Percentiles rank a stretch among this genome's conserved stretches.
These are phyloP conservation scores for Punica granatum DNA, from an alignment of 345 rosid species.

Conservation along the genomic window DNA sequence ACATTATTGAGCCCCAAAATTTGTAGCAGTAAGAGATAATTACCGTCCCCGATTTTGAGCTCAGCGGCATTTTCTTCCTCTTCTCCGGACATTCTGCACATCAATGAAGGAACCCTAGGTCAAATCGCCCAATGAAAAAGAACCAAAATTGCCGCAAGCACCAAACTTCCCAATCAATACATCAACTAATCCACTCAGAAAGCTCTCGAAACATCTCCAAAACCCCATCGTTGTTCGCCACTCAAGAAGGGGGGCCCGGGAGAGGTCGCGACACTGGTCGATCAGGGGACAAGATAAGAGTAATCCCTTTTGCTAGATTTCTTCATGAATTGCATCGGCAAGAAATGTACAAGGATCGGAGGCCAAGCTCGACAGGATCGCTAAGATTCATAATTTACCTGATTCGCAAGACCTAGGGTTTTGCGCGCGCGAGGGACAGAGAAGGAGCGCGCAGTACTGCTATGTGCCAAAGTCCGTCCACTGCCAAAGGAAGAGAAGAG, in stretches of 20 bases:
- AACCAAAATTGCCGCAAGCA: not conserved
- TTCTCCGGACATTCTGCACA: constrained; percentile 70
- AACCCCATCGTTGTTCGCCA: not conserved
- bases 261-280: not conserved
- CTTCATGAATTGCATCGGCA: too few species aligned
- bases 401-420: not conserved
- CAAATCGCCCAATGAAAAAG: not conserved
- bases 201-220: not conserved
- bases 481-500: not conserved
- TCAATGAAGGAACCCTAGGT: not conserved
- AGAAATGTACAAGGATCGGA: not conserved
- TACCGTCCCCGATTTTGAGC: constrained; percentile 98
- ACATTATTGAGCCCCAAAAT: not conserved
- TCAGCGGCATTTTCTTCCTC: constrained; percentile 98
- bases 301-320: too few species aligned
- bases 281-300: too few species aligned
- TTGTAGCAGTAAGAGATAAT: not conserved
- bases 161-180: not conserved
- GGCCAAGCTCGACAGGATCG: not conserved
- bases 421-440: not conserved
- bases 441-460: not conserved
- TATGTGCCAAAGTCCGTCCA: not conserved
- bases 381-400: not conserved
- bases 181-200: not conserved
- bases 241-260: not conserved